phyloP scores from a whole-genome alignment of 179 eudicot species.

The Beta lomatogona region DNA sequence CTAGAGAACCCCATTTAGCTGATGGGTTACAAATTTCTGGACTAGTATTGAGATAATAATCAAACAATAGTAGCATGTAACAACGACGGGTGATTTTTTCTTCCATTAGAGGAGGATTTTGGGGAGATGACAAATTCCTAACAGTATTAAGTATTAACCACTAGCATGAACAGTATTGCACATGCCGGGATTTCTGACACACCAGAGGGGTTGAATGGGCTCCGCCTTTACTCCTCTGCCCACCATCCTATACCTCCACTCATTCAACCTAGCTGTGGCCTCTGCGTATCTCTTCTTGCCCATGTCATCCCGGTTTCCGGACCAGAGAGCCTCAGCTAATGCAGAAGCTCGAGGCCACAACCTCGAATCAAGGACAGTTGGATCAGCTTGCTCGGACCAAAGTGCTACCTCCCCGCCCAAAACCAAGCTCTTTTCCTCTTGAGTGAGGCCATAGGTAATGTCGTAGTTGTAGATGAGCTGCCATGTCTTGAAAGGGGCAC shows the following conservation, averaged over 20 bases:
- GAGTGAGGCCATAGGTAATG: constrained; percentile 59
- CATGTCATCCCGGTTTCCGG: constrained; percentile 64
- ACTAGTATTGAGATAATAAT: too few species aligned
- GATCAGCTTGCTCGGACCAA: constrained; percentile 94
- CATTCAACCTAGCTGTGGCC: constrained; percentile 76
- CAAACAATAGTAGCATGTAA: too few species aligned
- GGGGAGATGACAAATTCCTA: too few species aligned
- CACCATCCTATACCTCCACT: constrained; percentile 89
- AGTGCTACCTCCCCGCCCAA: constrained; percentile 91
- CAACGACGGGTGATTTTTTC: too few species aligned
- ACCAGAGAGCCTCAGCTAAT: constrained; percentile 79
- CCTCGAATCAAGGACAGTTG: constrained; percentile 68
- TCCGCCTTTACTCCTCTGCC: constrained; percentile 80
- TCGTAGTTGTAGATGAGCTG: constrained; percentile 82
- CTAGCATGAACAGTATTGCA: constrained; percentile 55
- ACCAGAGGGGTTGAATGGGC: constrained; percentile 94
- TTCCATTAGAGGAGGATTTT: too few species aligned
- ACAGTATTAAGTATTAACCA: neutral
- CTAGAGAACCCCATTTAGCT: too few species aligned
- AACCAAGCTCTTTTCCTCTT: constrained; percentile 60
- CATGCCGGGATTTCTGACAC: constrained; percentile 86
- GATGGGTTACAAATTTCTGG: too few species aligned
- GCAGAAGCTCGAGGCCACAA: constrained; percentile 93
- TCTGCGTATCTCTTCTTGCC: constrained; percentile 80
- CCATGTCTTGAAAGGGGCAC: constrained; percentile 93